Base-by-base conservation (phyloP, 2,329 filamentous ascomycete species). In the Arachnomyces sp. region DNA sequence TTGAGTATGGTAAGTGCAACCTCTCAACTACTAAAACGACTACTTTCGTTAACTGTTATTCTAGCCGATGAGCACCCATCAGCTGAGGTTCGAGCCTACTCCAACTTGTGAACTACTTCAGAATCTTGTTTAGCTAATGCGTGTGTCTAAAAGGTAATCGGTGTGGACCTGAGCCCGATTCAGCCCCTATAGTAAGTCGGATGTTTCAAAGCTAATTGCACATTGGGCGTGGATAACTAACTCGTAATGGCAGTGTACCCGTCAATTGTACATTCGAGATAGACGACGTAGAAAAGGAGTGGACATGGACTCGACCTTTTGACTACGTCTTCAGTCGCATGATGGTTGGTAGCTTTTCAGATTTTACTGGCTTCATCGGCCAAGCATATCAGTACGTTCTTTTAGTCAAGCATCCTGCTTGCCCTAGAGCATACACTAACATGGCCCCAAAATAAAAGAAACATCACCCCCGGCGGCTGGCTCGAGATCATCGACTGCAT, bases 261-360 rank as follows among this genome's bases (percentile, higher is more conserved):
- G 56, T 62, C 2, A 70, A 70, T 47, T 56, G 66, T 40, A 54
- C 52, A 21, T 70, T 69, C 51, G 64, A 69, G 48, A 61, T 70
- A 46, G 66, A 70, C 49, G 67, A 70, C 50, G 54, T 59, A 13
- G 57, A 52, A 47, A 51, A 49, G 35, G 53, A 63, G 34, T 69
- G 67, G 65, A 59, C 59, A 6, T 69, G 65, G 45, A 39, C 51
- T 5, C 42, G 55, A 31, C 49, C 54, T 34, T 66, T 66, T 46
- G 61, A 65, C 44, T 57, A 62, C 29, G 55, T 66, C 28, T 61
- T 66, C 44, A 55, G 63, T 7, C 54, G 64, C n/a, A 55, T 55
- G n/a, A 54, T 71, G 33, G 60, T 62, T 9, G 66, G 62, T 11
- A 62, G 59, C 42, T 61, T 70, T 18, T 38, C 48, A 14, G 61